These are phyloP conservation scores for Silene coronaria DNA, from an alignment of 179 eudicot species.

Conservation along the genomic window DNA sequence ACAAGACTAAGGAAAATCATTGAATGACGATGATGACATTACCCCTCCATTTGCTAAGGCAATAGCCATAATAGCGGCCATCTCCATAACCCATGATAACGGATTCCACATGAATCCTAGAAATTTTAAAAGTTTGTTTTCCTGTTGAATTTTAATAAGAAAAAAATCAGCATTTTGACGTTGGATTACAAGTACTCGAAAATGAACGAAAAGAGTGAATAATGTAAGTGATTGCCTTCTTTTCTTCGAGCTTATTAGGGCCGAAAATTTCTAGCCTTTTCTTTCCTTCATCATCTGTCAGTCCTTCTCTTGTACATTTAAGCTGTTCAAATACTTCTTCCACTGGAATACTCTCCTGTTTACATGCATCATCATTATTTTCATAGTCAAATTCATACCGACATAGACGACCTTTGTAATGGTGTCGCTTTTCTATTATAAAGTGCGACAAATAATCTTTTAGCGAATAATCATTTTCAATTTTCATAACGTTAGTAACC, in stretches of 20 bases:
- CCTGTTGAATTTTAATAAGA: slow-evolving; percentile 32
- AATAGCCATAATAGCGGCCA: slow-evolving; percentile 81
- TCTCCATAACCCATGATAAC: slow-evolving; percentile 87
- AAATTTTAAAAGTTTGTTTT: slow-evolving; percentile 61
- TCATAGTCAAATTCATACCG: neutral
- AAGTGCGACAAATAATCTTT: neutral
- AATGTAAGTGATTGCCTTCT: slow-evolving; percentile 36
- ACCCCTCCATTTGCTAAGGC: slow-evolving; percentile 83
- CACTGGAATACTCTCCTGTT: slow-evolving; percentile 61
- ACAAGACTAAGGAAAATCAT: neutral
- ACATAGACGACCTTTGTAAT: neutral
- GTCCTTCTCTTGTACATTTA: slow-evolving; percentile 51
- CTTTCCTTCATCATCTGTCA: slow-evolving; percentile 41
- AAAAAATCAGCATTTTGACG: slow-evolving; percentile 10
- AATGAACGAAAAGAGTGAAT: neutral
- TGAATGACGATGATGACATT: slow-evolving; percentile 2
- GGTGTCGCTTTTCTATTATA: neutral
- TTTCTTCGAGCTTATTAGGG: slow-evolving; percentile 81
- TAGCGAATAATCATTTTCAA: too few relatives aligned
- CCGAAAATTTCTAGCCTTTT: slow-evolving; percentile 58
- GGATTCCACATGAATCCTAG: slow-evolving; percentile 96
- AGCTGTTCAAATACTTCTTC: slow-evolving; percentile 59
- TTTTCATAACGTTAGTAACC: too few relatives aligned
- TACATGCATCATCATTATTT: slow-evolving; percentile 8
- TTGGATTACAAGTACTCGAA: neutral